phyloP scores from a whole-genome alignment of 768 basidiomycete species.

The Dictyophora rubrovolvata region DNA sequence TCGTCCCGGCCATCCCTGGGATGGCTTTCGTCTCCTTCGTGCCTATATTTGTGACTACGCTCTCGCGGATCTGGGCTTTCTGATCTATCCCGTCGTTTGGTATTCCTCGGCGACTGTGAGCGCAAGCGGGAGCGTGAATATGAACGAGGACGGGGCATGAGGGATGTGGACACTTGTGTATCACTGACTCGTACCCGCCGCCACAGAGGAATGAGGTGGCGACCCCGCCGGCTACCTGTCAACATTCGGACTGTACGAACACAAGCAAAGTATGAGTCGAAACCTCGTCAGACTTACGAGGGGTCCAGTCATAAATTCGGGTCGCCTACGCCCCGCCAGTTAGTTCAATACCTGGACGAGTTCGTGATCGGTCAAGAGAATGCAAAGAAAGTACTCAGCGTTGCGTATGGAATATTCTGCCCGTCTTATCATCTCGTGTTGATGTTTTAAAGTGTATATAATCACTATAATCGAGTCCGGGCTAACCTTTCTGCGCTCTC shows the following conservation, averaged over 20 bases:
- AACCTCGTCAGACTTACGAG: slow-evolving; percentile 21
- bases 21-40: slow-evolving; percentile 17
- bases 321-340: slow-evolving; percentile 56
- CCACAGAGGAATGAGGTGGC: slow-evolving; percentile 14
- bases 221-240: slow-evolving; percentile 19
- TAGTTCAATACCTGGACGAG: slow-evolving; percentile 77
- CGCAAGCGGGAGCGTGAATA: background rate
- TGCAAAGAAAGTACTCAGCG: slow-evolving; percentile 89
- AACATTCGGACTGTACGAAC: slow-evolving; percentile 38
- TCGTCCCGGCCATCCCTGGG: slow-evolving; percentile 17
- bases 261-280: slow-evolving; percentile 42
- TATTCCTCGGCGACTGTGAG: slow-evolving; percentile 37
- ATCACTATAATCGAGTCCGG: slow-evolving; percentile 85
- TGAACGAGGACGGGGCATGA: slow-evolving; percentile 25
- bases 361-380: slow-evolving; percentile 87
- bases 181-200: background rate
- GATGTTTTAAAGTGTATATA: slow-evolving; percentile 59
- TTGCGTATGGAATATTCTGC: slow-evolving; percentile 50
- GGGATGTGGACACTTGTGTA: background rate
- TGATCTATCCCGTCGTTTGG: slow-evolving; percentile 6
- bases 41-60: background rate
- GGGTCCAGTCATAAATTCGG: slow-evolving; percentile 30
- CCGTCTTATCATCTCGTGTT: background rate
- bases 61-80: slow-evolving; percentile 15
- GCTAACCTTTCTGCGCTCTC: slow-evolving; percentile 51